These are phyloP conservation scores for Mikania micrantha DNA, from an alignment of 129 eudicot species.

Conservation along the genomic window DNA sequence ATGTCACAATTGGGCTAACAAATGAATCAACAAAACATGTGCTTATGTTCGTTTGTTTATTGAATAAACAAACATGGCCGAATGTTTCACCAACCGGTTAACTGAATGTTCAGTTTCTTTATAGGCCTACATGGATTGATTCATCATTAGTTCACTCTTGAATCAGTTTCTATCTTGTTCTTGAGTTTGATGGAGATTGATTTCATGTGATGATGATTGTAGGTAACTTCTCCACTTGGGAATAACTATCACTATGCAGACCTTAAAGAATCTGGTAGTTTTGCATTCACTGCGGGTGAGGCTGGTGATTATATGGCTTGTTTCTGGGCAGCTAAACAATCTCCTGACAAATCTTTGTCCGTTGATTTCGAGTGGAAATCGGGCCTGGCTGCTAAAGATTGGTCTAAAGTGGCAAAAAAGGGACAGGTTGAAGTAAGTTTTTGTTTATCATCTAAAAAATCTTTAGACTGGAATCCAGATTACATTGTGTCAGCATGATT, in stretches of 20 bases:
- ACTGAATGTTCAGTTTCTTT: too few species aligned
- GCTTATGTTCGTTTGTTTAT: too few species aligned
- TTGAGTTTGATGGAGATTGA: not conserved
- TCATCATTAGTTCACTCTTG: too few species aligned
- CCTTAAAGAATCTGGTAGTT: conserved; percentile 35
- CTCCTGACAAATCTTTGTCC: conserved; percentile 38
- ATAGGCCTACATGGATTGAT: too few species aligned
- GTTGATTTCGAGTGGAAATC: conserved; percentile 76
- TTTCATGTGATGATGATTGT: not conserved
- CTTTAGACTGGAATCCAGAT: too few species aligned
- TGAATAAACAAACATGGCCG: too few species aligned
- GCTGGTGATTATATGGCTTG: conserved; percentile 30
- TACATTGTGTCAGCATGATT: not conserved
- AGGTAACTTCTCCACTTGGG: conserved; percentile 72
- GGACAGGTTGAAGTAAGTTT: conserved; percentile 47
- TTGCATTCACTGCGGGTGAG: conserved; percentile 6
- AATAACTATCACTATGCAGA: conserved; percentile 60
- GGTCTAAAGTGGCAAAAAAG: conserved; percentile 82
- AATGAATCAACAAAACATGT: too few species aligned
- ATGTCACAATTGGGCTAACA: too few species aligned
- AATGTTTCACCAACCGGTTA: too few species aligned
- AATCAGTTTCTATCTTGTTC: too few species aligned
- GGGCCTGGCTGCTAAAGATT: conserved; percentile 81
- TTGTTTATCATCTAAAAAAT: not conserved
- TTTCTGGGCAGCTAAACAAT: conserved; percentile 57